Evolutionary conservation across 2,329 filamentous ascomycete species (phyloP), one percentile per base, ranked within the genome.

Genomic region (Aspergillus fumigatus): DNA sequence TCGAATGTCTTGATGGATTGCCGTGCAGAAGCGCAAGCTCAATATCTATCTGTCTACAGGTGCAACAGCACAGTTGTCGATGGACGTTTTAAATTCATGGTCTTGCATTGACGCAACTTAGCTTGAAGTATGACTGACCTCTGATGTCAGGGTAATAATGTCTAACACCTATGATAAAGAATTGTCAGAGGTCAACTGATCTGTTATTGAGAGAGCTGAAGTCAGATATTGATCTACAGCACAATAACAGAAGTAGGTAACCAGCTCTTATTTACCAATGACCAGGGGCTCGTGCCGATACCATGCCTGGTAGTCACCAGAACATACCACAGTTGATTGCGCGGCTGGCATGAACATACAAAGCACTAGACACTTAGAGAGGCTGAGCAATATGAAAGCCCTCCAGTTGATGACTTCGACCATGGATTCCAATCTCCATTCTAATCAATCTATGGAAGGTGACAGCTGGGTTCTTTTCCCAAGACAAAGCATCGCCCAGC

Each of bases 381-480:
- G 14, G 6, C 14, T 38, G 14, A 7, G 14, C 32, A 7, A 8
- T 14, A 5, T 14, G 4, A 35, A 6, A 17, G 11, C 14, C 11
- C 17, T 5, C 29, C 1, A 19, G 40, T 21, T 19, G 40, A 21
- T 43, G 40, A 43, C 40, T 43, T 10, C 21, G 7, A 23, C 41
- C 21, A 19, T 10, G 10, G 19, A 45, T 45, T 23, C 11, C 21
- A 3, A 11, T 45, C 21, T 10, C 50, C 50, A n/a, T 7, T 23
- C 52, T 50, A 35, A 56, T 50, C 49, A 27, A 48, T 14, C 38
- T 52, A 32, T 48, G 51, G 54, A 45, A 52, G 52, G 38, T 63
- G 58, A 63, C 50, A 56, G 60, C 53, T 56, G 58, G 51, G 59
- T 58, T 56, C 55, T 40, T 53, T 54, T 54, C 48, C 14, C 47